A percentile compares a stretch with the other conserved stretches of the same genome.
These are phyloP conservation scores for Canavalia gladiata DNA, from an alignment of 306 rosid genomes.

Conservation along the genomic window DNA sequence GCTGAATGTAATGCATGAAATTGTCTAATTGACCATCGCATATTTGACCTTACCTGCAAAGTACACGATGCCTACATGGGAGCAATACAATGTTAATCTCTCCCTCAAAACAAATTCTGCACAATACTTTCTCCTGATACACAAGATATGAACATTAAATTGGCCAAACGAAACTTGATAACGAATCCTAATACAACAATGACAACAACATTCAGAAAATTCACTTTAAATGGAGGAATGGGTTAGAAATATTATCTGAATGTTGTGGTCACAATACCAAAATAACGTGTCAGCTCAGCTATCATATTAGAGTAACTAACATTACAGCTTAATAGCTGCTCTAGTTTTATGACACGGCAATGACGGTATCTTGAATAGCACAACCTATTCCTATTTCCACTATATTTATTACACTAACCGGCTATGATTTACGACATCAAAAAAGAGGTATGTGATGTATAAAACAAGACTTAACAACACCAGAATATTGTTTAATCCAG, in stretches of 20 bases:
- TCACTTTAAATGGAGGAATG: not conserved
- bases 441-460: too few relatives aligned
- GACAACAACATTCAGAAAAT: constrained; percentile 20
- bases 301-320: not conserved
- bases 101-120: constrained; percentile 93
- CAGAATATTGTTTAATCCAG: too few relatives aligned
- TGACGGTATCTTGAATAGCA: not conserved
- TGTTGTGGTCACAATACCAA: not conserved
- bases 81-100: constrained; percentile 91
- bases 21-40: constrained; percentile 16
- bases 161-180: constrained; percentile 21
- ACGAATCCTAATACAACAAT: constrained; percentile 26
- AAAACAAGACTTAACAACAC: too few relatives aligned
- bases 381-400: constrained; percentile 13
- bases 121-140: constrained; percentile 90
- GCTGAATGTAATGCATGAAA: constrained; percentile 3
- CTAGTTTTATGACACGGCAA: not conserved
- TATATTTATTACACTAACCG: not conserved
- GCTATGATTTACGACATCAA: constrained; percentile 12
- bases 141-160: constrained; percentile 38
- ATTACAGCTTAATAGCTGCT: not conserved
- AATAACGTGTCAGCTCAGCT: not conserved
- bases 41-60: constrained; percentile 78
- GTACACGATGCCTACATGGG: constrained; percentile 92
- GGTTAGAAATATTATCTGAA: not conserved